phyloP scores from a whole-genome alignment of 805 yeast species.

The Nakazawaea pomicola region DNA sequence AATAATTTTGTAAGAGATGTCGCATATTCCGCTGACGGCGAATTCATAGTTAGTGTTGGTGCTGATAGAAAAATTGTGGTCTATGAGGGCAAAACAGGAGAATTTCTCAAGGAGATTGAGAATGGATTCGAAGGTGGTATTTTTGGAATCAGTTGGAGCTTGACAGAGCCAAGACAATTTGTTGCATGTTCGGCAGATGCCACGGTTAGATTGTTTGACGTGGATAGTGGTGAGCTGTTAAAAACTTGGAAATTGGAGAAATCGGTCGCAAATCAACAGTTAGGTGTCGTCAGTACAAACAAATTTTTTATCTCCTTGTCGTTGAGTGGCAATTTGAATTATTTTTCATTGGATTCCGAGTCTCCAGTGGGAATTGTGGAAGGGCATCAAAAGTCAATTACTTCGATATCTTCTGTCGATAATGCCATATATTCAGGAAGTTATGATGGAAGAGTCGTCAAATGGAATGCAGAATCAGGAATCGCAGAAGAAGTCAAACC shows the following conservation, averaged over 20 bases:
- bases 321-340: constrained; percentile 64
- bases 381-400: constrained; percentile 84
- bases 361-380: constrained; percentile 37
- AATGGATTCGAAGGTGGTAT: constrained; percentile 73
- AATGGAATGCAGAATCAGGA: constrained; percentile 46
- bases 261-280: constrained; percentile 60
- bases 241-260: constrained; percentile 48
- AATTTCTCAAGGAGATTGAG: constrained; percentile 46
- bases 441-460: constrained; percentile 69
- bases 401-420: constrained; percentile 37
- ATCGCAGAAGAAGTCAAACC: constrained; percentile 28
- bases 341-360: constrained; percentile 38
- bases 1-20: constrained; percentile 77
- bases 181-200: constrained; percentile 85
- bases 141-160: constrained; percentile 70
- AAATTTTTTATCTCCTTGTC: constrained; percentile 61
- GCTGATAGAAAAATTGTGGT: constrained; percentile 73
- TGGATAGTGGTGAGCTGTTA: constrained; percentile 35
- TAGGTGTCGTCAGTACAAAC: constrained; percentile 71
- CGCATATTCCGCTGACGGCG: constrained; percentile 77
- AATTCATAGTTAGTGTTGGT: constrained; percentile 71
- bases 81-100: constrained; percentile 89
- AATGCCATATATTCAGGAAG: constrained; percentile 56
- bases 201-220: constrained; percentile 61
- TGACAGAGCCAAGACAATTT: constrained; percentile 46